Percentiles rank a stretch among this genome's conserved stretches.
phyloP scores from a whole-genome alignment of 2,329 filamentous ascomycete genomes.

The Trichoderma hamatum region DNA sequence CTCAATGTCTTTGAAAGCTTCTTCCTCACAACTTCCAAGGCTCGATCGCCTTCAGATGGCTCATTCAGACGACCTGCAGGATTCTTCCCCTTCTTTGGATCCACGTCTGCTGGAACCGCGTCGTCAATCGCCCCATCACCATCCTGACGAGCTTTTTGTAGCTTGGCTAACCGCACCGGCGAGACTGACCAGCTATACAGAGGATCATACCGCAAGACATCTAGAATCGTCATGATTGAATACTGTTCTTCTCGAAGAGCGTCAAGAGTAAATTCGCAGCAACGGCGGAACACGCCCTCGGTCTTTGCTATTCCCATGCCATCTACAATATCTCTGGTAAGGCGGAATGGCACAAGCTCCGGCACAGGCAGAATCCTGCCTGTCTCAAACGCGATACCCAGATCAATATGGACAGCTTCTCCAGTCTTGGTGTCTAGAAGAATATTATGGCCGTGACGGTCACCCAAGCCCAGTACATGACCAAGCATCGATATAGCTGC shows the following conservation, averaged over 20 bases:
- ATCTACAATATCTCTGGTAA: slow-evolving; percentile 93
- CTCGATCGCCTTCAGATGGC: slow-evolving; percentile 80
- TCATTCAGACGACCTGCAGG: slow-evolving; percentile 52
- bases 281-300: slow-evolving; percentile 95
- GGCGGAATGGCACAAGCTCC: slow-evolving; percentile 91
- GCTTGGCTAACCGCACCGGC: slow-evolving; percentile 64
- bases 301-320: slow-evolving; percentile 95
- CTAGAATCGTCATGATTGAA: slow-evolving; percentile 97
- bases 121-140: slow-evolving; percentile 46
- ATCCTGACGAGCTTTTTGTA: slow-evolving; percentile 63
- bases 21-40: slow-evolving; percentile 90
- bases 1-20: slow-evolving; percentile 94
- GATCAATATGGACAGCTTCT: slow-evolving; percentile 94
- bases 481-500: slow-evolving; percentile 95
- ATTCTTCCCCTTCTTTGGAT: slow-evolving; percentile 46
- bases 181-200: slow-evolving; percentile 95
- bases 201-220: slow-evolving; percentile 97
- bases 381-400: slow-evolving; percentile 96
- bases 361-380: slow-evolving; percentile 93
- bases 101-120: slow-evolving; percentile 45
- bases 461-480: slow-evolving; percentile 88
- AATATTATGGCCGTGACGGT: slow-evolving; percentile 96
- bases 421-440: slow-evolving; percentile 86
- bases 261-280: slow-evolving; percentile 96
- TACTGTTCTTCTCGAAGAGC: slow-evolving; percentile 93